Base-by-base conservation (phyloP, 768 basidiomycete species). In the Phlebiopsis gigantea region DNA sequence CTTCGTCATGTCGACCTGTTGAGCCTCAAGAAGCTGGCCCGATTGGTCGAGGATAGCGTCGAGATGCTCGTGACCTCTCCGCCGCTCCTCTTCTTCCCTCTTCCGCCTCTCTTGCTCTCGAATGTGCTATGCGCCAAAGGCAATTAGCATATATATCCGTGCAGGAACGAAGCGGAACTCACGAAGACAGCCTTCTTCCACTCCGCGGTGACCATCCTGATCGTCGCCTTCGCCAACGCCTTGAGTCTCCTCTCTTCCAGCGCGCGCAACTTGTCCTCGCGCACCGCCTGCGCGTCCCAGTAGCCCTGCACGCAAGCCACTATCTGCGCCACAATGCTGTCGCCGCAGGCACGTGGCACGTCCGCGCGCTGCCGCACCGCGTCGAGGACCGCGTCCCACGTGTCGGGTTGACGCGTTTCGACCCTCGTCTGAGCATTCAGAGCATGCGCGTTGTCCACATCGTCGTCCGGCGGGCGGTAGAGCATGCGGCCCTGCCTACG, bases 171-270 rank as follows among this genome's bases (percentile, higher is more conserved):
- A 21, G 17, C 28, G 41, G n/a, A n/a, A 79, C 90, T 66, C 65
- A 90, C 90, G 63, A 84, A 84, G 45, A 94, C 83, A 7, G 90
- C 94, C 65, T 90, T 84, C 69, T 87, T 89, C 95, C 95, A 98
- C 66, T 93, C 88, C 7, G 77, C 77, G 28, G 80, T 77, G 26
- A 97, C 83, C 63, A 84, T 71, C 62, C 81, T 83, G 47, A 87
- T 76, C 0, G 89, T 85, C 21, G 81, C 79, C 72, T 88, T 90
- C 12, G 89, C 90, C 34, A 92, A 63, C 3, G 73, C 76, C 52
- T 82, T 76, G 61, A 89, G 60, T 26, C 85, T 76, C 68, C 79
- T 81, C 72, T 92, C 88, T 63, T 90, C 87, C 61, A 78, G 79
- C 19, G 69, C 69, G 56, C 70, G 75, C 17, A 78, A 78, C 66